A percentile compares a stretch with the other conserved stretches of the same genome.
Conservation (phyloP, 306 rosid genomes). For the Vigna angularis region DNA sequence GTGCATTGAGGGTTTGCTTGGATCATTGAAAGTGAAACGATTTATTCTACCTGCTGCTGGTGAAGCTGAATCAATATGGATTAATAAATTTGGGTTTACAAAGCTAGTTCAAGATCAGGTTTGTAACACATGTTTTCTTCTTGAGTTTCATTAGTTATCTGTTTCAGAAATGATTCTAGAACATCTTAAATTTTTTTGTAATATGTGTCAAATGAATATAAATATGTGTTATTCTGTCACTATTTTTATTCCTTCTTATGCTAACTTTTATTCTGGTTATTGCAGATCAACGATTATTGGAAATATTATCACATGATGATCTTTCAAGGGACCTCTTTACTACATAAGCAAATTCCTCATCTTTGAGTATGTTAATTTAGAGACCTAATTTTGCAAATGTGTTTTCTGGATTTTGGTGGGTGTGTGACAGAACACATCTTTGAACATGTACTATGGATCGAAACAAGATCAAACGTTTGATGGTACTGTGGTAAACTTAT, state of each 20-base stretch:
- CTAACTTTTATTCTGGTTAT: background rate
- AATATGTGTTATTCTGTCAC: too few species aligned
- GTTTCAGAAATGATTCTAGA: too few species aligned
- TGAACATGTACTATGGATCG: too few species aligned
- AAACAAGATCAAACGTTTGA: too few species aligned
- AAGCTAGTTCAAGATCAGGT: constrained; percentile 60
- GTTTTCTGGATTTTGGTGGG: background rate
- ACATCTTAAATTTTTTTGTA: too few species aligned
- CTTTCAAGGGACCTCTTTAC: constrained; percentile 71
- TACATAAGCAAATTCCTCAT: constrained; percentile 54
- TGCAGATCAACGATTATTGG: constrained; percentile 57
- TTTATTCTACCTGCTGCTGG: constrained; percentile 79
- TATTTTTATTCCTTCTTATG: background rate
- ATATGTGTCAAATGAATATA: too few species aligned
- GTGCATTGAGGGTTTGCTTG: constrained; percentile 70
- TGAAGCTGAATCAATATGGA: constrained; percentile 81
- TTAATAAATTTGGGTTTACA: constrained; percentile 66
- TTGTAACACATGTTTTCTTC: constrained; percentile 11
- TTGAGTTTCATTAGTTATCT: background rate
- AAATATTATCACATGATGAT: constrained; percentile 58
- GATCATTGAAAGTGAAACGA: constrained; percentile 56
- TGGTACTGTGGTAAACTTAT: too few species aligned
- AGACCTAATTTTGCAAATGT: background rate
- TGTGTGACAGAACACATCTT: too few species aligned
- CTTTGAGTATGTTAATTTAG: background rate